These are phyloP conservation scores for Leccinum barrowsii DNA, from an alignment of 768 basidiomycete species.

Conservation along the genomic window DNA sequence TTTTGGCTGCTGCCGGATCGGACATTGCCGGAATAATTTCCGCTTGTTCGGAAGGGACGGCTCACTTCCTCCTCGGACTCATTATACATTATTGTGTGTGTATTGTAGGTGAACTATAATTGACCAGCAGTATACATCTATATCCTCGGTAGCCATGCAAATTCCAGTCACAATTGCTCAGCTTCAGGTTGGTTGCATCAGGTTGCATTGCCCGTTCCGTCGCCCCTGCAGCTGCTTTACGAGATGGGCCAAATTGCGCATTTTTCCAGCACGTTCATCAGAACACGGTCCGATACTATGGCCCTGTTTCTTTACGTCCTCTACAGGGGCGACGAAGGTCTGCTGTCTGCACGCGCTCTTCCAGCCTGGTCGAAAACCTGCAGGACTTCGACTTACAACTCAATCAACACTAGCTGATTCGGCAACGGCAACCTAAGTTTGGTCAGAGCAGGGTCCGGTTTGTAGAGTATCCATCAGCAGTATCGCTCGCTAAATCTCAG, in stretches of 20 bases:
- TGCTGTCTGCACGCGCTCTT: conserved; percentile 5
- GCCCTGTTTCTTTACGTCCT: not conserved
- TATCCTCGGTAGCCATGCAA: too few relatives aligned
- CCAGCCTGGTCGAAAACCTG: too few relatives aligned
- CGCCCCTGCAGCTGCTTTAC: not conserved
- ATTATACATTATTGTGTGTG: not conserved
- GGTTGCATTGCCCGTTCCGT: not conserved
- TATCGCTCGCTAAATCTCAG: conserved; percentile 16
- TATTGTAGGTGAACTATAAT: not conserved
- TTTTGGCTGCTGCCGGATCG: conserved; percentile 9
- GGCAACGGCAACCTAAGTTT: not conserved
- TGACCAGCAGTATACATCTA: too few relatives aligned
- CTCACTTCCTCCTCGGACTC: too few relatives aligned
- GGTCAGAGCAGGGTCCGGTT: not conserved
- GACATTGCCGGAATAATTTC: conserved; percentile 12
- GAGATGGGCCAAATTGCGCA: not conserved
- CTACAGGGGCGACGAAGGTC: conserved; percentile 4
- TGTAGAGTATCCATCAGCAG: conserved; percentile 16
- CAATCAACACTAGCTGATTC: not conserved
- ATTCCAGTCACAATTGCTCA: not conserved
- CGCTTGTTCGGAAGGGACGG: too few relatives aligned
- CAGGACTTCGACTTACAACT: conserved; percentile 12
- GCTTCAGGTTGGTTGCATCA: not conserved
- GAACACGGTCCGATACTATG: not conserved
- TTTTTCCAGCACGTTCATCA: not conserved